phyloP scores from a whole-genome alignment of 176 grass and related monocot species.

The Avena insularis region DNA sequence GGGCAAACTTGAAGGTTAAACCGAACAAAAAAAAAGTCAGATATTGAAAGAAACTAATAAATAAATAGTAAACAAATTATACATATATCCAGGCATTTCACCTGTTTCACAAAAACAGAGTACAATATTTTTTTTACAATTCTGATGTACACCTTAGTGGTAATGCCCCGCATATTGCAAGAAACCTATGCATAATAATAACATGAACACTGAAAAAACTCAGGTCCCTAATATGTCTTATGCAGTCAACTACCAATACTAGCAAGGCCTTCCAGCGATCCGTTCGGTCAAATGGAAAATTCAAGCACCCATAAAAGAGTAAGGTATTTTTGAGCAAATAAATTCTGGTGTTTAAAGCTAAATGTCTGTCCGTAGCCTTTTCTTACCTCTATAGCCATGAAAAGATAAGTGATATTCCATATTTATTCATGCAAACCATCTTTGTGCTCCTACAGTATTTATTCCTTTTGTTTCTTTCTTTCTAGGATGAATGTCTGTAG shows the following conservation, averaged over 20 bases:
- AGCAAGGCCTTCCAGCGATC: background rate
- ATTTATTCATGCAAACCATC: background rate
- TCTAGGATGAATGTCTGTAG: constrained; percentile 2
- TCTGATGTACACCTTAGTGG: background rate
- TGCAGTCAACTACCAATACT: background rate
- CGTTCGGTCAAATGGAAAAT: background rate
- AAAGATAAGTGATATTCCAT: constrained; percentile 10
- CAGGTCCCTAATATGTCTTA: background rate
- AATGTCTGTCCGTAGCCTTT: constrained; percentile 9
- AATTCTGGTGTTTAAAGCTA: background rate
- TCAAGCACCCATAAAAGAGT: background rate
- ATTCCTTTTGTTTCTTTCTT: background rate
- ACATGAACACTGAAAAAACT: constrained; percentile 8
- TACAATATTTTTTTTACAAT: constrained; percentile 1
- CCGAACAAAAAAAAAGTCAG: constrained; percentile 32
- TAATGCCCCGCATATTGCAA: background rate
- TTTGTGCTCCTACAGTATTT: constrained; percentile 4
- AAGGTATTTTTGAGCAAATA: background rate
- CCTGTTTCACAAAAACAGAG: background rate
- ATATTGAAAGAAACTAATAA: background rate
- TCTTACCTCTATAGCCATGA: background rate
- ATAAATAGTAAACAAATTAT: background rate
- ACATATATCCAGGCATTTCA: constrained; percentile 12
- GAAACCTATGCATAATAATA: constrained; percentile 20
- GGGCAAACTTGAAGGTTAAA: constrained; percentile 72